These are phyloP conservation scores for Dryadomyces quercivorus DNA, from an alignment of 2,329 filamentous ascomycete genomes.

Conservation along the genomic window DNA sequence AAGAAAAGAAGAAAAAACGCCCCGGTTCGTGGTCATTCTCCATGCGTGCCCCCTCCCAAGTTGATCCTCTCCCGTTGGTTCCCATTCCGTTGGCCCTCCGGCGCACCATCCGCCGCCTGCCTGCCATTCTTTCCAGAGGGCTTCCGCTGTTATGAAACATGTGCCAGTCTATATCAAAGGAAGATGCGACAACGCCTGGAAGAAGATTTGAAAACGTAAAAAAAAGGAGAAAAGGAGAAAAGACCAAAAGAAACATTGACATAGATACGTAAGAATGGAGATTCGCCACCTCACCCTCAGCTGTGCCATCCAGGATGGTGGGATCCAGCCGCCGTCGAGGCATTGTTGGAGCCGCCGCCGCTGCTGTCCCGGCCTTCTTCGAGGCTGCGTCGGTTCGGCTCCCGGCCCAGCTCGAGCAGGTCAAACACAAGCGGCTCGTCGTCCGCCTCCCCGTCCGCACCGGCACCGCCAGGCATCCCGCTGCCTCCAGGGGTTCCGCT, in stretches of 20 bases:
- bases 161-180: not conserved
- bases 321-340: not conserved
- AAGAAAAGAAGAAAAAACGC: not conserved
- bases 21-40: not conserved
- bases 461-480: conserved; percentile 9
- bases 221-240: not conserved
- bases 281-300: not conserved
- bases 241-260: not conserved
- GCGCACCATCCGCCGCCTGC: not conserved
- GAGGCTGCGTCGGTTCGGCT: conserved; percentile 29
- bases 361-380: conserved; percentile 15
- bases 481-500: conserved; percentile 23
- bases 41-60: not conserved
- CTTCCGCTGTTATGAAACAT: not conserved
- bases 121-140: not conserved
- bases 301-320: not conserved
- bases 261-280: not conserved
- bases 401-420: conserved; percentile 57
- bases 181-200: not conserved
- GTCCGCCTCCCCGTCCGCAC: conserved; percentile 38
- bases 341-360: not conserved
- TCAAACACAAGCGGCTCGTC: conserved; percentile 63
- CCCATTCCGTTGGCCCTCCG: not conserved
- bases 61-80: not conserved
- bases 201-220: not conserved